Conservation (phyloP, 169 alveolate species). For the Plasmodium billcollinsi region DNA sequence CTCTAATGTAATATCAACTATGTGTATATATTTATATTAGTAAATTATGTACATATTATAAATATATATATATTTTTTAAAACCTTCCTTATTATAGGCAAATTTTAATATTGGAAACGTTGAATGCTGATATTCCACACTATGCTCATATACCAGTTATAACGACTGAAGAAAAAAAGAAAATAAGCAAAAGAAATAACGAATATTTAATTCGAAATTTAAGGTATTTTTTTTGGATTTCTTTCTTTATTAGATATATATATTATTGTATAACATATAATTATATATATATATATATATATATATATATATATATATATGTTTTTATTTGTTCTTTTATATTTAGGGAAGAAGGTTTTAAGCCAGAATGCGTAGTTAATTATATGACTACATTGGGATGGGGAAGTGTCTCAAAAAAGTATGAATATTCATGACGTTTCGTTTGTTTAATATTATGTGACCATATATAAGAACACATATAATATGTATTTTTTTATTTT, state of each 20-base stretch:
- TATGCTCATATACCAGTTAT: conserved; percentile 78
- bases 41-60: background rate
- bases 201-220: conserved; percentile 54
- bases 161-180: conserved; percentile 68
- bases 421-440: background rate
- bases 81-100: conserved; percentile 35
- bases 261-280: background rate
- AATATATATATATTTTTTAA: background rate
- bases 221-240: conserved; percentile 10
- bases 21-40: too few relatives aligned
- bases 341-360: conserved; percentile 62
- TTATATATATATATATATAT: background rate
- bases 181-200: conserved; percentile 78
- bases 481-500: background rate
- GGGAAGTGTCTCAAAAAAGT: conserved; percentile 63
- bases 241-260: background rate
- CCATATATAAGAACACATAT: too few relatives aligned
- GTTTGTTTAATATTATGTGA: too few relatives aligned
- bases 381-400: conserved; percentile 68
- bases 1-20: too few relatives aligned
- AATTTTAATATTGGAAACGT: conserved; percentile 73
- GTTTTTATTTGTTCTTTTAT: background rate
- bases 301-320: background rate
- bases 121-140: conserved; percentile 73
- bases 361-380: conserved; percentile 63